Evolutionary conservation across 1,139 yeast genomes (phyloP).

Genomic region (Saccharomyces uvarum): DNA sequence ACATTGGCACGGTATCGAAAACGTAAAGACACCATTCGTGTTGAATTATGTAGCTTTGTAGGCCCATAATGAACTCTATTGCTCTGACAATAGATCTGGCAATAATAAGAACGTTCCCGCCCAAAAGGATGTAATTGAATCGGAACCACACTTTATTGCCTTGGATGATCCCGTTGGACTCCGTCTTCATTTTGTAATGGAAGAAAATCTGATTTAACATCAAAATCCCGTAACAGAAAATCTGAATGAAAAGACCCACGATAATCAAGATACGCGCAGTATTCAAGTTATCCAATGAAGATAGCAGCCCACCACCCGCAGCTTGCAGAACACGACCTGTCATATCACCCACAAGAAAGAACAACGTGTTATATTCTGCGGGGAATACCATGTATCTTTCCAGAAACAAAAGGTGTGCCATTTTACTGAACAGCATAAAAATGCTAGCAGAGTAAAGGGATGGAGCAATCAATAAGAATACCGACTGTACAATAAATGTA

Average conservation of each 20-base stretch:
- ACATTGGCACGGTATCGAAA: slow-evolving; percentile 34
- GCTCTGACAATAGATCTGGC: slow-evolving; percentile 38
- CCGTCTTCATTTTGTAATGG: slow-evolving; percentile 3
- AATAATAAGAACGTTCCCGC: slow-evolving; percentile 33
- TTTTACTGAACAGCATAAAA: slow-evolving; percentile 39
- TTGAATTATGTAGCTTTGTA: slow-evolving; percentile 31
- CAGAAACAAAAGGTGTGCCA: slow-evolving; percentile 30
- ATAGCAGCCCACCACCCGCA: slow-evolving; percentile 41
- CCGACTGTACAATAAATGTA: slow-evolving; percentile 35
- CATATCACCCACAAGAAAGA: slow-evolving; percentile 41
- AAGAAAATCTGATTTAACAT: slow-evolving; percentile 22
- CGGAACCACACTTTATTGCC: slow-evolving; percentile 14
- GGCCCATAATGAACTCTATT: slow-evolving; percentile 37
- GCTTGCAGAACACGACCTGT: slow-evolving; percentile 38
- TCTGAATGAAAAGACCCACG: slow-evolving; percentile 35
- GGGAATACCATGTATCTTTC: slow-evolving; percentile 31
- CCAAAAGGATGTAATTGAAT: slow-evolving; percentile 25
- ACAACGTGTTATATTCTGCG: slow-evolving; percentile 32
- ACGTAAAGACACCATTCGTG: slow-evolving; percentile 37
- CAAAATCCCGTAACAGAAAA: slow-evolving; percentile 35
- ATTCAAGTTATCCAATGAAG: slow-evolving; percentile 11
- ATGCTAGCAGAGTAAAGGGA: slow-evolving; percentile 40
- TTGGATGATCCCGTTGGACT: background rate
- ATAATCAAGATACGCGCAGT: slow-evolving; percentile 28
- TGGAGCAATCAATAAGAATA: slow-evolving; percentile 39